Base-by-base conservation (phyloP, 495 filamentous ascomycete genomes). In the Oidiodendron maius region DNA sequence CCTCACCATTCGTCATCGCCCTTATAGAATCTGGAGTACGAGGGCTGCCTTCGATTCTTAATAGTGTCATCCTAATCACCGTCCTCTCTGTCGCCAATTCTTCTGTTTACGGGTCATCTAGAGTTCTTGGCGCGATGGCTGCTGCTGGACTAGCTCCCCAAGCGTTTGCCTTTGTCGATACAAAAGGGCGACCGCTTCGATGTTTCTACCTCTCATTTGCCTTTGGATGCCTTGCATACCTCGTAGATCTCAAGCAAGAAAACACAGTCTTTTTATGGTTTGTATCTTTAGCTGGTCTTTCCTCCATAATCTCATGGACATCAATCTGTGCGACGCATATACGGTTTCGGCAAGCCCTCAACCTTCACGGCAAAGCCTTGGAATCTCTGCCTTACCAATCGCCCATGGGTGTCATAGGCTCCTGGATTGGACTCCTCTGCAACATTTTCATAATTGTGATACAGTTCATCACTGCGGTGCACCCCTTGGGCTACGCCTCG, bases 381-480 rank as follows among this genome's bases (percentile, higher is more conserved):
- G 65, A 82, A 25, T 86, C 94, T 51, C 69, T 98, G 16, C 79
- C 88, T 2, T 98, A 91, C 75, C 69, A 61, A 6, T 87, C 87
- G 1, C 90, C 94, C 53, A 76, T 86, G 1, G 93, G 93, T 43
- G 68, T 90, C 1, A 63, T 78, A 13, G 93, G 91, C 2, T 94
- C 88, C 0, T 96, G 83, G 77, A 44, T 95, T 23, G 93, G 93
- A 4, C 75, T 96, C 51, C 52, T 69, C 35, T 80, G 93, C 61
- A 93, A 95, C 62, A 40, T 75, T 17, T 69, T 94, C 4, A 84
- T 98, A n/a, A 76, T 97, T 18, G 60, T 89, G 38, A 91, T 88
- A 8, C 91, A 97, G 59, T 94, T 97, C 71, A 96, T 91, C 91
- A 85, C 84, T 23, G 90, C 86, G 15, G 82, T 90, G 18, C 83